Evolutionary conservation across 148 eudicot genomes (phyloP), one percentile per base, ranked within the genome.

Genomic region (Rhododendron ferrugineum): DNA sequence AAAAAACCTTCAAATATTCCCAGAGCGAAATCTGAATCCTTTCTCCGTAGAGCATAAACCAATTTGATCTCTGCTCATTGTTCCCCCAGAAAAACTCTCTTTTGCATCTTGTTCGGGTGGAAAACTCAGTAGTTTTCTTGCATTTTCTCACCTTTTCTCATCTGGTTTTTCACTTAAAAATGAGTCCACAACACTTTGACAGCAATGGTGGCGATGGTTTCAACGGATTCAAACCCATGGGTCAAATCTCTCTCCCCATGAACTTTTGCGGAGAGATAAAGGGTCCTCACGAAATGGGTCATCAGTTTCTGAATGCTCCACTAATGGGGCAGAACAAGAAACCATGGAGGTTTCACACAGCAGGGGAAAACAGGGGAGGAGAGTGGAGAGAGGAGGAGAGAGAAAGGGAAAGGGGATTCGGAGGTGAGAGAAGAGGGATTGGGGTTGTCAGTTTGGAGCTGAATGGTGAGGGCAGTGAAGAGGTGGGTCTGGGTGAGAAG

Each of bases 261-360:
- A 34, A 54, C 52, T 11, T 34, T n/a, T 11, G 56, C 5, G 52
- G 56, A 32, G 86, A 72, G 78, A 46, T 79, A 16, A 28, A 23
- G 37, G 84, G 82, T 40, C 28, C 0, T 56, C 46, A 81, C 36
- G 79, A 89, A 84, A 85, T 62, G 82, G 89, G 87, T 23, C 76
- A 79, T 66, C 85, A 60, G 72, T 26, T 58, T 78, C 23, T 56
- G 79, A 72, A 66, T 20, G 14, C 80, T 34, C 85, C 78, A 46
- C 37, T 34, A 26, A 22, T 32, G 68, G 54, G 54, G 3, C 83
- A 80, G 3, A 36, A 20, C 34, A 50, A 15, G 62, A 52, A 3
- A 4, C 44, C 68, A 54, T 80, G 44, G 68, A 34, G 70, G 23
- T 54, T 80, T 32, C 68, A 20, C 4, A 13, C 42, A 30, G 40